Percentiles rank a stretch among this genome's conserved stretches.
Conservation (phyloP, 768 basidiomycete genomes). For the Hygrocybe coccinea region DNA sequence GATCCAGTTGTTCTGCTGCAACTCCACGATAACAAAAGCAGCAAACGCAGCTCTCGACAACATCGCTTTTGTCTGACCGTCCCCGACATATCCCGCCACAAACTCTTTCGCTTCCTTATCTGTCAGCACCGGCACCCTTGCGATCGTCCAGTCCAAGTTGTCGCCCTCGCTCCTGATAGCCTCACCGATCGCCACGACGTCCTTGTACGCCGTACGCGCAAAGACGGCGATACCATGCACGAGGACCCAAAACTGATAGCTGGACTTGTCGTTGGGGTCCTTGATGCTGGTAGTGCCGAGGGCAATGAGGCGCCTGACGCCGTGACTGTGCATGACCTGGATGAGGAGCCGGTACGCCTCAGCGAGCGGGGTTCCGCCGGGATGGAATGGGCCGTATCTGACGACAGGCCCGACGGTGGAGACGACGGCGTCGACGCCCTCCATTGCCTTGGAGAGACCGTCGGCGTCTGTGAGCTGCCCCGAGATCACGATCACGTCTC, state of each 20-base stretch:
- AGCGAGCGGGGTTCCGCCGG: conserved; percentile 55
- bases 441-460: conserved; percentile 46
- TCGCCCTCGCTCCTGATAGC: conserved; percentile 44
- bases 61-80: conserved; percentile 46
- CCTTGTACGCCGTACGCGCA: conserved; percentile 57
- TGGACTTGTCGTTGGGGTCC: conserved; percentile 57
- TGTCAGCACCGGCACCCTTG: conserved; percentile 60
- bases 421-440: conserved; percentile 57
- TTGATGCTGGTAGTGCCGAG: conserved; percentile 64
- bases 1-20: conserved; percentile 57
- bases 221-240: conserved; percentile 40
- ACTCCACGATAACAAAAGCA: conserved; percentile 53
- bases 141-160: conserved; percentile 64
- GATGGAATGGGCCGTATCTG: conserved; percentile 34
- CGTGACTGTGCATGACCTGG: conserved; percentile 47
- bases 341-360: conserved; percentile 54
- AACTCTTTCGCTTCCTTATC: conserved; percentile 42
- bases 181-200: conserved; percentile 61
- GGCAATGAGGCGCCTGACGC: conserved; percentile 55
- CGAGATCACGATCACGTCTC: conserved; percentile 45
- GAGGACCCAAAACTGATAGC: conserved; percentile 40
- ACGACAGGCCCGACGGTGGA: conserved; percentile 58
- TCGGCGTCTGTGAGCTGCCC: conserved; percentile 53
- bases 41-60: conserved; percentile 58
- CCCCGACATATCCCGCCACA: conserved; percentile 64